Base-by-base conservation (phyloP, 495 filamentous ascomycete species). In the Mytilinidion resinicola region DNA sequence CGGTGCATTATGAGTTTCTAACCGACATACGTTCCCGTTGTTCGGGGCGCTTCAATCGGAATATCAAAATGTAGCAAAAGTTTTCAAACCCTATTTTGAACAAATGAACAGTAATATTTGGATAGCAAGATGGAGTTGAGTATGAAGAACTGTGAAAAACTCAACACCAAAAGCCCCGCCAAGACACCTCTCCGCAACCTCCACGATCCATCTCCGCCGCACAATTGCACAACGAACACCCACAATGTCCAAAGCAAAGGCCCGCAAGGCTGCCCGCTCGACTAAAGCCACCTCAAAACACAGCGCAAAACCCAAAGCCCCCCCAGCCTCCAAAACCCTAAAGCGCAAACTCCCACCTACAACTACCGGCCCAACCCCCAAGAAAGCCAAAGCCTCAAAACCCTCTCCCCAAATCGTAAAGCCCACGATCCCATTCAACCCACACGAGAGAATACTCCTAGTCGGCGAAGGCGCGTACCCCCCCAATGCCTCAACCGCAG, bases 381-480 rank as follows among this genome's bases (percentile, higher is more conserved):
- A 42, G 11, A 2, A 42, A 42, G 12, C 11, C 3, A 42, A 42
- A 17, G 17, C 39, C 11, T 30, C 25, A 2, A 30, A 30, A 30
- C 39, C 39, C 11, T 14, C 39, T 17, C 39, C 39, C 11, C 39
- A 42, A 8, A 12, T 14, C 39, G 12, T 42, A 14, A 42, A 2
- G 8, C 46, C 85, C 9, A 82, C 78, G 39, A 83, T 95, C 59
- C 91, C 90, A n/a, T 95, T 95, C 73, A 70, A 76, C 19, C 78
- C 79, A 20, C 70, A 74, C 51, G 83, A 93, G 68, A 75, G 80
- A 55, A 88, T 96, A 57, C 81, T 98, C 25, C 79, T 96, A 1
- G 71, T 98, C 63, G 93, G 92, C 50, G 92, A 98, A 76, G 92
- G 88, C 76, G 41, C 9, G 20, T 37, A 38, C 25, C 21, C 19